Evolutionary conservation across 2,329 filamentous ascomycete species (phyloP).

Genomic region (Aspergillus luchuensis): DNA sequence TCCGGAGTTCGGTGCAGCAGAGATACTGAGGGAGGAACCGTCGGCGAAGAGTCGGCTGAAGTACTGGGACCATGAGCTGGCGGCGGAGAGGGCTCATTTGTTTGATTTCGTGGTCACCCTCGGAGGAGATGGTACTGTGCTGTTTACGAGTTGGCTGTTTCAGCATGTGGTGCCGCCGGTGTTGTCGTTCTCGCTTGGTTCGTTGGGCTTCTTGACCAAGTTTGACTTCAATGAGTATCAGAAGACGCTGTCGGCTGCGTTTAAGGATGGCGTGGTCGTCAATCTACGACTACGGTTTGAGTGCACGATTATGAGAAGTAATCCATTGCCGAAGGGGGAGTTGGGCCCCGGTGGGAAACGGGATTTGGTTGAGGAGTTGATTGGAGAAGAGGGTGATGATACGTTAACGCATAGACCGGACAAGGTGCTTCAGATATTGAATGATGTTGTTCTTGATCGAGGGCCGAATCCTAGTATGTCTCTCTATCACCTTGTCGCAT

Average conservation of each 20-base stretch:
- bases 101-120: conserved; percentile 94
- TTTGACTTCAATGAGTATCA: conserved; percentile 83
- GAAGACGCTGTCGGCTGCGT: conserved; percentile 69
- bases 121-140: conserved; percentile 92
- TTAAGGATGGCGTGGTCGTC: conserved; percentile 82
- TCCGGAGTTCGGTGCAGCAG: conserved; percentile 71
- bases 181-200: conserved; percentile 86
- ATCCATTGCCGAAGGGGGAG: conserved; percentile 34
- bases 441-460: conserved; percentile 94
- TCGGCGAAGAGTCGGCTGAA: conserved; percentile 62
- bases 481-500: not conserved
- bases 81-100: conserved; percentile 73
- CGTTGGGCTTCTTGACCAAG: conserved; percentile 91
- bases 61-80: conserved; percentile 83
- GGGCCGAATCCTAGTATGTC: conserved; percentile 88
- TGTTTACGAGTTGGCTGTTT: conserved; percentile 96
- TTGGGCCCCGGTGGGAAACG: conserved; percentile 45
- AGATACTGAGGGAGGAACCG: conserved; percentile 65
- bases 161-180: conserved; percentile 93
- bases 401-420: conserved; percentile 83
- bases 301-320: conserved; percentile 81
- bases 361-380: conserved; percentile 85
- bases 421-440: conserved; percentile 84
- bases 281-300: conserved; percentile 88
- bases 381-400: conserved; percentile 82